A percentile compares a stretch with the other conserved stretches of the same genome.
Conservation (phyloP, 352 stramenopile genomes). For the Phytophthora sojae region DNA sequence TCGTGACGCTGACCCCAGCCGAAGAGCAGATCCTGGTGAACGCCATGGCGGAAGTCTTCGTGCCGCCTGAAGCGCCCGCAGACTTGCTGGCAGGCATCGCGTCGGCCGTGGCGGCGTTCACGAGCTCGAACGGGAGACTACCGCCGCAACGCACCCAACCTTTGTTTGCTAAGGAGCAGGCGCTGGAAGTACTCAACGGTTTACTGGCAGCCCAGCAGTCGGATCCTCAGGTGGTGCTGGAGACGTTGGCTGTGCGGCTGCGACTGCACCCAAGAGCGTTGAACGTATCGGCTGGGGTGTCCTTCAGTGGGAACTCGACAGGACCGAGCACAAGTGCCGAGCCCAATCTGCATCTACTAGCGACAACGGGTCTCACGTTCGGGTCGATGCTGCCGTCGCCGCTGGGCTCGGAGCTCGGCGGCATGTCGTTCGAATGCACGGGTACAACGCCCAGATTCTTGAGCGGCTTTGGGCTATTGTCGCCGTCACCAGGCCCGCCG, state of each 20-base stretch:
- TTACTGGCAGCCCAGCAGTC: constrained; percentile 34
- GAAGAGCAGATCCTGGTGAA: constrained; percentile 62
- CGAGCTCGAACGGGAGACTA: constrained; percentile 47
- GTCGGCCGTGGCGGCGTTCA: constrained; percentile 64
- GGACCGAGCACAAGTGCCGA: constrained; percentile 20
- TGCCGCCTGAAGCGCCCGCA: constrained; percentile 50
- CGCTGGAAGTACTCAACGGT: constrained; percentile 40
- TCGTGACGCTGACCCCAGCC: constrained; percentile 57
- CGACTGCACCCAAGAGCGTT: constrained; percentile 32
- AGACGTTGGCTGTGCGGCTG: constrained; percentile 34
- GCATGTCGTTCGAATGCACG: constrained; percentile 17
- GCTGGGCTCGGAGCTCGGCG: constrained; percentile 19
- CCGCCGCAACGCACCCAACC: constrained; percentile 48
- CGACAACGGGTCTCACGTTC: constrained; percentile 36
- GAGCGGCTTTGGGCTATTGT: constrained; percentile 24
- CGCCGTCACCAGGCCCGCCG: constrained; percentile 16
- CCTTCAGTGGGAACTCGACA: constrained; percentile 25
- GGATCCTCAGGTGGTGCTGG: constrained; percentile 36
- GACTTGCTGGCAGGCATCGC: constrained; percentile 62
- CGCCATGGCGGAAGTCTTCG: constrained; percentile 60
- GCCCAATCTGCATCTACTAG: constrained; percentile 38
- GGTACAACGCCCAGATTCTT: constrained; percentile 28
- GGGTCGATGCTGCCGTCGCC: constrained; percentile 36
- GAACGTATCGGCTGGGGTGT: constrained; percentile 40
- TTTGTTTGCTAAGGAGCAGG: constrained; percentile 55